phyloP scores from a whole-genome alignment of 164 flowering plant species.

The Liquidambar formosana region DNA sequence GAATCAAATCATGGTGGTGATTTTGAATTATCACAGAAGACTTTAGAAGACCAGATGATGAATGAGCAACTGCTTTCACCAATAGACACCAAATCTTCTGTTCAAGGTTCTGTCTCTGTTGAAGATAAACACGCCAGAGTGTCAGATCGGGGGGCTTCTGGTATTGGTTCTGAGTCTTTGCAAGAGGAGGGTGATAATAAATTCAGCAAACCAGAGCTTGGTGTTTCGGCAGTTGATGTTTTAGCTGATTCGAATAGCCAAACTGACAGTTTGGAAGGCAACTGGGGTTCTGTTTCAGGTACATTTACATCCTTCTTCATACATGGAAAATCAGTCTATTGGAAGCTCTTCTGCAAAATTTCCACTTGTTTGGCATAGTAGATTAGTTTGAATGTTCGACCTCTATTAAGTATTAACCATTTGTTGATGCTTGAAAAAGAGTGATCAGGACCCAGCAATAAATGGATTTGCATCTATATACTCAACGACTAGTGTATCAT shows the following conservation, averaged over 20 bases:
- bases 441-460: too few species aligned
- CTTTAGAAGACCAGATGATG: constrained; percentile 5
- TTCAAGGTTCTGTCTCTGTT: constrained; percentile 15
- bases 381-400: too few species aligned
- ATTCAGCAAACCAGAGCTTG: constrained; percentile 23
- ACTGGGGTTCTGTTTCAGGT: constrained; percentile 90
- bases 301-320: constrained; percentile 8
- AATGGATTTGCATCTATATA: too few species aligned
- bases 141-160: constrained; percentile 21
- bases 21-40: constrained; percentile 11
- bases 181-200: constrained; percentile 27
- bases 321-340: not conserved
- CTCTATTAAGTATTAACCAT: too few species aligned
- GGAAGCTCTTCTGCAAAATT: too few species aligned
- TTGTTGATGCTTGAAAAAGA: too few species aligned
- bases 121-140: constrained; percentile 15
- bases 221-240: constrained; percentile 35
- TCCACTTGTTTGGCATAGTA: not conserved
- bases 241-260: constrained; percentile 53
- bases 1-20: constrained; percentile 10
- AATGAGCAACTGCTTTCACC: constrained; percentile 18
- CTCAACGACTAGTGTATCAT: too few species aligned
- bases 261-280: constrained; percentile 65
- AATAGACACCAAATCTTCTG: constrained; percentile 22
- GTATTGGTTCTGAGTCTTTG: constrained; percentile 13